Evolutionary conservation across 1,139 yeast species (phyloP), one percentile per base, ranked within the genome.

Genomic region (Yamadazyma songkhlaensis): DNA sequence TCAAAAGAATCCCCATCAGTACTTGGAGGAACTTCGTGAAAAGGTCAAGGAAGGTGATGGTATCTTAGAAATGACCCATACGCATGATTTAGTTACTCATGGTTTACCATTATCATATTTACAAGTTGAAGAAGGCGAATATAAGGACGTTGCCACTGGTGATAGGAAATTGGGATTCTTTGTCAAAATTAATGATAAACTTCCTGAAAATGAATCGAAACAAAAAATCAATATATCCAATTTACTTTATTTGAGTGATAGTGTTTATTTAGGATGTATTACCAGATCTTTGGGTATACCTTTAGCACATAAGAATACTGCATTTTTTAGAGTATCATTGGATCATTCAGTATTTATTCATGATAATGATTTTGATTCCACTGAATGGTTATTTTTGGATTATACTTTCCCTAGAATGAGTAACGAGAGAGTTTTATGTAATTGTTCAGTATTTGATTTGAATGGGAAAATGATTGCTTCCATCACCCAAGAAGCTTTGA

Each of bases 331-430:
- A 12, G 73, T 67, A 5, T 65, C 72, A 9, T 55, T 70, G 35
- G 76, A 70, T 50, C 76, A 70, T 42, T 45, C 68, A 9, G 58
- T 70, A 3, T 67, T 52, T 42, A 62, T 84, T 61, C 89, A 83
- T 49, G 75, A 70, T 46, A 66, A 62, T 31, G 79, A 74, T 41
- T 67, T 77, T 44, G 74, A 73, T 42, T 70, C 74, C 2, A 72
- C 77, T 34, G 64, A 76, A 24, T 82, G 84, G 82, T 59, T 79
- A 55, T 64, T 57, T 39, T 55, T 64, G 39, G 62, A 60, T 30
- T 63, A 60, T 46, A 54, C 49, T 37, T 62, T 67, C 23, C 59
- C 60, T 6, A 55, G 72, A 32, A 56, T 66, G 46, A 51, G 62
- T 41, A 69, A 68, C 46, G 64, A 67, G 49, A 53, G 76, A 36